Percentiles rank a stretch among this genome's conserved stretches.
Conservation (phyloP, 306 rosid genomes). For the Macrotyloma uniflorum region DNA sequence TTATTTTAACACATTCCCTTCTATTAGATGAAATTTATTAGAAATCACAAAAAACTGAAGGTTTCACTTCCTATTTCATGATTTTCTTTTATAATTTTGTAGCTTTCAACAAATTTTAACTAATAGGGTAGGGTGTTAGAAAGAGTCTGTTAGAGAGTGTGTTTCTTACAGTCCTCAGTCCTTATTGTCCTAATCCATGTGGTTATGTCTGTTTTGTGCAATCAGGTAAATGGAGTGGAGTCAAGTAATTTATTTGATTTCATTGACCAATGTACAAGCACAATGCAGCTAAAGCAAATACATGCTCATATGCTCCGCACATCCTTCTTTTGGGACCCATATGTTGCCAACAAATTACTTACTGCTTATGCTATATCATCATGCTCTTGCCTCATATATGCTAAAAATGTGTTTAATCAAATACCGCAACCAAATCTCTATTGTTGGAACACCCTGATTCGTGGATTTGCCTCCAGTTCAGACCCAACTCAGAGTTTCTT, state of each 20-base stretch:
- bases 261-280: slow-evolving; percentile 47
- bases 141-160: no score
- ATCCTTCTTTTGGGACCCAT: slow-evolving; percentile 52
- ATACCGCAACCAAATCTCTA: slow-evolving; percentile 64
- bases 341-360: slow-evolving; percentile 54
- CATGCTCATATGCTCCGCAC: slow-evolving; percentile 68
- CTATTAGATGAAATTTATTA: no score
- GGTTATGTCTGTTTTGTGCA: slow-evolving; percentile 16
- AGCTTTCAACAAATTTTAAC: no score
- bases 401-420: slow-evolving; percentile 62
- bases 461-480: slow-evolving; percentile 64
- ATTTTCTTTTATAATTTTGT: no score
- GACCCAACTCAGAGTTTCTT: slow-evolving; percentile 49
- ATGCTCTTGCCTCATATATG: slow-evolving; percentile 56
- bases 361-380: slow-evolving; percentile 45
- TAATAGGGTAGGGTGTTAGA: no score
- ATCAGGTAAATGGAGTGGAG: slow-evolving; percentile 7
- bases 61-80: no score
- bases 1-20: no score
- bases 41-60: no score
- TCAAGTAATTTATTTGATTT: slow-evolving; percentile 7
- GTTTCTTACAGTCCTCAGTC: no score
- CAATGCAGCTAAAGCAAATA: slow-evolving; percentile 54
- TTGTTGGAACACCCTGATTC: slow-evolving; percentile 71
- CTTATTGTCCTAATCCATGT: neutral